A percentile compares a stretch with the other conserved stretches of the same genome.
phyloP scores from a whole-genome alignment of 805 yeast species.

The Wickerhamiella slavikovae region DNA sequence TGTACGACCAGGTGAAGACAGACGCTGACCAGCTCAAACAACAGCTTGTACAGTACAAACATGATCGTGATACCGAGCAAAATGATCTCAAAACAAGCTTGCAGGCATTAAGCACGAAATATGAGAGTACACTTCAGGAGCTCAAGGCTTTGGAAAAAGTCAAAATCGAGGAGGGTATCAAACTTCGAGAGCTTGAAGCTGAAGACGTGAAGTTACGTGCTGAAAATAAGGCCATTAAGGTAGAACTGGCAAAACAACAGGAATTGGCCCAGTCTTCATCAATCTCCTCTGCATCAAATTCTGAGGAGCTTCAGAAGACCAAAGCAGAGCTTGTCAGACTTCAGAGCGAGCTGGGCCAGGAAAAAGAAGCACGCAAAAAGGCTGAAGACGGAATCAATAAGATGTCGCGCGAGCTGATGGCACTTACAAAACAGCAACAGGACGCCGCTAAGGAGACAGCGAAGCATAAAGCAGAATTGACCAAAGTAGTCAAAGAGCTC shows the following conservation, averaged over 20 bases:
- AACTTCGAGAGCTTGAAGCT: conserved; percentile 13
- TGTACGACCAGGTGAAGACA: conserved; percentile 22
- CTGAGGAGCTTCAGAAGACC: conserved; percentile 7
- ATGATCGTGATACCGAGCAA: conserved; percentile 1
- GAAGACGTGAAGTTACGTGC: neutral
- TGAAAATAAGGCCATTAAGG: conserved; percentile 6
- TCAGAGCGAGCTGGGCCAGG: conserved; percentile 14
- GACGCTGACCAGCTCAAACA: no score
- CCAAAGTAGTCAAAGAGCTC: conserved; percentile 5
- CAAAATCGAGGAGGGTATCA: neutral
- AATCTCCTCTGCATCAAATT: neutral
- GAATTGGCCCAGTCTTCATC: neutral
- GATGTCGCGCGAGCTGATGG: conserved; percentile 67
- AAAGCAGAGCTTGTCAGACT: conserved; percentile 4
- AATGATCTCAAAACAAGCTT: conserved; percentile 1
- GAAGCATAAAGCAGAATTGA: conserved; percentile 5
- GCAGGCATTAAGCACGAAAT: neutral
- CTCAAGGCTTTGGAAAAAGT: neutral
- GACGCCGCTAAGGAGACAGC: conserved; percentile 25
- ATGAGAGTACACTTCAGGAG: conserved; percentile 12
- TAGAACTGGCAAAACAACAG: conserved; percentile 10
- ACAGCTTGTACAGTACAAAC: no score
- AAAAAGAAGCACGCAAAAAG: conserved; percentile 29
- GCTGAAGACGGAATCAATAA: conserved; percentile 81
- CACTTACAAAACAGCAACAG: conserved; percentile 25